phyloP scores from a whole-genome alignment of 2,329 filamentous ascomycete species.

The Calycina herbarum region DNA sequence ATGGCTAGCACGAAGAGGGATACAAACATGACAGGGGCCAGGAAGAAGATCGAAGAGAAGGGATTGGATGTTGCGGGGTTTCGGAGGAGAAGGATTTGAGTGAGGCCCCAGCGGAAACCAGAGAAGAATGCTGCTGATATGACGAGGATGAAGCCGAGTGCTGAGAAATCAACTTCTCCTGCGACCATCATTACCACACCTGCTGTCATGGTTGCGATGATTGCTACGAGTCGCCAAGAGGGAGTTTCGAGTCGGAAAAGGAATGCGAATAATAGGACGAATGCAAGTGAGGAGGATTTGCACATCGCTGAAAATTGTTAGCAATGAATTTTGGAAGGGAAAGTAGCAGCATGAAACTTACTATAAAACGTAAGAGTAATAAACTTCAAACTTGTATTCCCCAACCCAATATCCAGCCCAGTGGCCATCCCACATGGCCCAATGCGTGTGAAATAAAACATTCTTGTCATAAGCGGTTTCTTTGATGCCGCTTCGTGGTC shows the following conservation, averaged over 20 bases:
- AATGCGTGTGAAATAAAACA: slow-evolving; percentile 90
- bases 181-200: slow-evolving; percentile 99
- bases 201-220: slow-evolving; percentile 87
- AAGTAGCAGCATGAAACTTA: slow-evolving; percentile 42
- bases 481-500: slow-evolving; percentile 35
- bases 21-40: slow-evolving; percentile 95
- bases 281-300: slow-evolving; percentile 93
- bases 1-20: slow-evolving; percentile 78
- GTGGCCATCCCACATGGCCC: slow-evolving; percentile 91
- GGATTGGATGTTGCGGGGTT: slow-evolving; percentile 96
- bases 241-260: slow-evolving; percentile 87
- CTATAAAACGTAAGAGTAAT: slow-evolving; percentile 97
- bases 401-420: slow-evolving; percentile 91
- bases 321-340: background rate
- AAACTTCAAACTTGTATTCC: slow-evolving; percentile 93
- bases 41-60: slow-evolving; percentile 94
- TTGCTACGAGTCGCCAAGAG: slow-evolving; percentile 79
- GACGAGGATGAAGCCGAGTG: slow-evolving; percentile 84
- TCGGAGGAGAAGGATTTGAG: slow-evolving; percentile 89
- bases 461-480: slow-evolving; percentile 72
- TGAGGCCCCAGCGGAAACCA: slow-evolving; percentile 97
- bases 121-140: slow-evolving; percentile 94
- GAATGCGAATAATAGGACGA: slow-evolving; percentile 94
- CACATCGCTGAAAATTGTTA: slow-evolving; percentile 71
- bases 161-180: slow-evolving; percentile 86